A percentile compares a stretch with the other conserved stretches of the same genome.
Evolutionary conservation across 495 filamentous ascomycete species (phyloP).

Genomic region (Penicillium dipodomyicola): DNA sequence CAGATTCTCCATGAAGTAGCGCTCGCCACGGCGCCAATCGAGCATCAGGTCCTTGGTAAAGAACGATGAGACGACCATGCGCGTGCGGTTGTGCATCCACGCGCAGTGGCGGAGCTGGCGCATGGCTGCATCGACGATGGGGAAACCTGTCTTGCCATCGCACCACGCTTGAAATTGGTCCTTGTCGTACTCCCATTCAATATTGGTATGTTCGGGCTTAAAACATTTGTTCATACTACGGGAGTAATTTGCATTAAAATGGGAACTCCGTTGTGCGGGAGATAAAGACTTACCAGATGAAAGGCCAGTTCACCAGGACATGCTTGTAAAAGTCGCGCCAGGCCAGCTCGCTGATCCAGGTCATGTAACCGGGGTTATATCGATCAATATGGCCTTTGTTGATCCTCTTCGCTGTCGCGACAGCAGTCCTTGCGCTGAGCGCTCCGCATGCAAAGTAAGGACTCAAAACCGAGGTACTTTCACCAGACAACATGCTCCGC

Average conservation of each 20-base stretch:
- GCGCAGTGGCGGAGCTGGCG: constrained; percentile 68
- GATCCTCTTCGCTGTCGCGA: constrained; percentile 60
- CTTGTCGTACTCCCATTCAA: constrained; percentile 74
- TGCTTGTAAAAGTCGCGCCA: constrained; percentile 96
- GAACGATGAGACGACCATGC: constrained; percentile 88
- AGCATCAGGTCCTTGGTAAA: constrained; percentile 81
- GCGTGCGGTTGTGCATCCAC: constrained; percentile 88
- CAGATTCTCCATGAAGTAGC: constrained; percentile 83
- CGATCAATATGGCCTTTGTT: constrained; percentile 73
- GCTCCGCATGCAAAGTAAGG: constrained; percentile 78
- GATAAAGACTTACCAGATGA: constrained; percentile 62
- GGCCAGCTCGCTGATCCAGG: constrained; percentile 85
- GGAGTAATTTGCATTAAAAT: neutral
- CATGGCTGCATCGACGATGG: constrained; percentile 92
- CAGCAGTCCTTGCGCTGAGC: constrained; percentile 72
- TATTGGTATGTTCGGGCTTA: constrained; percentile 81
- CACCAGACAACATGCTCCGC: constrained; percentile 58
- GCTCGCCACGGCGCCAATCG: constrained; percentile 89
- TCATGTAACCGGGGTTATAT: constrained; percentile 62
- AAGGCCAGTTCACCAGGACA: constrained; percentile 82
- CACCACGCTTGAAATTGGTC: constrained; percentile 72
- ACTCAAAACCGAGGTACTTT: constrained; percentile 70
- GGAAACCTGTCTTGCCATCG: constrained; percentile 74
- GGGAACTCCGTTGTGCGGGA: neutral
- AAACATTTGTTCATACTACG: constrained; percentile 88